Base-by-base conservation (phyloP, 768 basidiomycete genomes). In the Tylopilus felleus region DNA sequence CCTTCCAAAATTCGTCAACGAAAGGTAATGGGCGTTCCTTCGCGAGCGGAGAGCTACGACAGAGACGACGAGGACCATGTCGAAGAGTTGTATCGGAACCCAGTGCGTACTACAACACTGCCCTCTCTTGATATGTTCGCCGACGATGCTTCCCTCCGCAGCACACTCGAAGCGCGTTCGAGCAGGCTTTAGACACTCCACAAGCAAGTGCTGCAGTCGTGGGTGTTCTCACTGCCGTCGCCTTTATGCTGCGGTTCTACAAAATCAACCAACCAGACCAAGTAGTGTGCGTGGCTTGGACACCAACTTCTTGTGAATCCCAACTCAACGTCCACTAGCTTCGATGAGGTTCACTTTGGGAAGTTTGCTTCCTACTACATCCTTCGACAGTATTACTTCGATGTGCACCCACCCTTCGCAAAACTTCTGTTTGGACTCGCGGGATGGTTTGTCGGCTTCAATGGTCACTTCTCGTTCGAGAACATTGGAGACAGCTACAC, bases 281-380 rank as follows among this genome's bases (percentile, higher is more conserved):
- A 75, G 93, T 95, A 57, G 93, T 95, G 91, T 93, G 73, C 67
- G 90, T 79, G 29, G 51, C 45, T 28, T 48, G 47, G 21, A 44
- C 41, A 47, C 35, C 17, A 23, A 38, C 25, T 21, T 47, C 38
- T 22, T 47, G 27, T 29, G n/a, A 40, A 46, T 33, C 54, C 33
- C 17, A 36, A 49, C 52, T 58, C 44, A 58, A 33, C 48, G 4
- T 45, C 23, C 47, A 42, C 35, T 61, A 95, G 93, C 45, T 98
- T 98, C 67, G 95, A 98, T 68, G 95, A 98, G 74, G 96, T 98
- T 13, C 96, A 98, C 68, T 98, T 98, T 67, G 96, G 96, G 57
- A 97, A 98, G 72, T 99, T 99, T 68, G 95, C 97, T 13, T 84
- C 91, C 6, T 90, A 93, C 73, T 99, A 99, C 72, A 85, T 98